phyloP scores from a whole-genome alignment of 371 early-diverging fungal genomes.

The Syncephalastrum sp. region DNA sequence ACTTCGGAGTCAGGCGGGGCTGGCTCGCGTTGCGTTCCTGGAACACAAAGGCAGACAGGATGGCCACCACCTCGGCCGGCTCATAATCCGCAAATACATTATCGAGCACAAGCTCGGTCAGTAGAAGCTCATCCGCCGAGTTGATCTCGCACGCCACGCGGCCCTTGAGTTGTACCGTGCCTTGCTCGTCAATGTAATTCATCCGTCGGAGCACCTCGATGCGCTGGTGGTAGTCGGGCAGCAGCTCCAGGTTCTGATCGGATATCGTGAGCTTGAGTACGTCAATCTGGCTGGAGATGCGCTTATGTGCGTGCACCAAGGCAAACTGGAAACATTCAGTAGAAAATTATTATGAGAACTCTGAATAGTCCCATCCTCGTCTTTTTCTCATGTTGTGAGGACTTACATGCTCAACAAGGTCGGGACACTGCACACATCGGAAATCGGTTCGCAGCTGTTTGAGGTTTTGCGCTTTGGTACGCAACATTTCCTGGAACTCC shows the following conservation, averaged over 20 bases:
- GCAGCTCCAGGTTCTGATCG: constrained; percentile 87
- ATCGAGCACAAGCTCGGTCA: constrained; percentile 98
- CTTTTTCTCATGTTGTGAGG: no score
- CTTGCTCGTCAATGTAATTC: constrained; percentile 79
- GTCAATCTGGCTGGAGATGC: constrained; percentile 67
- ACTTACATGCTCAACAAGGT: constrained; percentile 74
- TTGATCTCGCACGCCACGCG: constrained; percentile 99
- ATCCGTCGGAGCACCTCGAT: constrained; percentile 78
- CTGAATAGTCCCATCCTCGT: no score
- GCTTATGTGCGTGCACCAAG: constrained; percentile 65
- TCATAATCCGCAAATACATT: constrained; percentile 90
- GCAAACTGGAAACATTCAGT: constrained; percentile 49
- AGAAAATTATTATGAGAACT: no score
- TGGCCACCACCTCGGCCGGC: constrained; percentile 92
- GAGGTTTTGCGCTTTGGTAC: constrained; percentile 48
- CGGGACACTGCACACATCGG: constrained; percentile 85
- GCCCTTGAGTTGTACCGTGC: constrained; percentile 97
- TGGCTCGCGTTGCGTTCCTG: constrained; percentile 80
- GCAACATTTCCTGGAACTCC: constrained; percentile 77
- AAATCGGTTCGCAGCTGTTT: constrained; percentile 45
- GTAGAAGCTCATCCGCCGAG: constrained; percentile 93
- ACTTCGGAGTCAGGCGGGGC: constrained; percentile 64
- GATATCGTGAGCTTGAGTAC: constrained; percentile 77
- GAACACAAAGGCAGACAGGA: constrained; percentile 96
- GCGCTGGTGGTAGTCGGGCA: constrained; percentile 92